Evolutionary conservation across 164 flowering plant genomes (phyloP), one percentile per base, ranked within the genome.

Genomic region (Stephania japonica): DNA sequence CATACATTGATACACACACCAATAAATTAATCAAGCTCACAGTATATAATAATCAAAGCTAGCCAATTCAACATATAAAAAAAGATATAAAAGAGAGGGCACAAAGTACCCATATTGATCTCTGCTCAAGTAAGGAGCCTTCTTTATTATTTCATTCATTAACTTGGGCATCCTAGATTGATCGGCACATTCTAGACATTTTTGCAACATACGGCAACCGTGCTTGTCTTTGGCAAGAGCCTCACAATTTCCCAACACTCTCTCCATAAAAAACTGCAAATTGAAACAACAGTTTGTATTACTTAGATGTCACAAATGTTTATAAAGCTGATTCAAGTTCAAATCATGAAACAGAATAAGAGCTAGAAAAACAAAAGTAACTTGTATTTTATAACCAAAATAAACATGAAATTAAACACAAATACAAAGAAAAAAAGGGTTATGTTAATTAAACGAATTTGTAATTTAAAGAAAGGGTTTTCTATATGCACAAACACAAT

Each of bases 161-260:
- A 89, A 71, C 69, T 78, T 81, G 13, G 75, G 72, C 42, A 43
- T 64, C 3, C 24, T n/a, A 21, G 78, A 73, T 42, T 74, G 83
- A 0, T 42, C 6, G 53, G 87, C 77, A 59, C 38, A 47, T 1
- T 6, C 71, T 7, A 87, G n/a, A 72, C 85, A 81, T 5, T 32
- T 42, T 74, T 89, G 86, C 59, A 87, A 14, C 7, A 85, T 79
- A 74, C 84, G 80, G 68, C 88, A 86, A 8, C 90, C 92, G 38
- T 42, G 61, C 47, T 72, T 75, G 61, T 86, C 79, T 5, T 67
- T 78, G 13, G 86, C 87, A 71, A 89, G 72, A 0, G 77, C 84
- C 11, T 79, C 9, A 71, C 83, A 85, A 23, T 81, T 32, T 1
- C 76, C 72, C 50, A 71, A 85, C 42, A 86, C 53, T 14, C 68